Percentiles rank a stretch among this genome's conserved stretches.
phyloP scores from a whole-genome alignment of 345 rosid genomes.

The Citrus inodora region DNA sequence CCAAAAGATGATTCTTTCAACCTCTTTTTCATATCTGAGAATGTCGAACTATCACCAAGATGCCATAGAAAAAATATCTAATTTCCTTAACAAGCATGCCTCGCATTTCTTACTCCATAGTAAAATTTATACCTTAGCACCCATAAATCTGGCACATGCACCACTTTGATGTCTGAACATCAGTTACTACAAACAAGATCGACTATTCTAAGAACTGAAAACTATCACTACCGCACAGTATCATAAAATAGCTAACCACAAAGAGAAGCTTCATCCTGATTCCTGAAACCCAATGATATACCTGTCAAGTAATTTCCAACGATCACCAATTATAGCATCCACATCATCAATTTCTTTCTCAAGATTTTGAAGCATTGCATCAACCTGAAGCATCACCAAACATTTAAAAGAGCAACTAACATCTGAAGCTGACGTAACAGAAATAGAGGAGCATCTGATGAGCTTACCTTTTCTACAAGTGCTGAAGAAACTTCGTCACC shows the following conservation, averaged over 20 bases:
- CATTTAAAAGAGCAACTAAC: conserved; percentile 13
- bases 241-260: not conserved
- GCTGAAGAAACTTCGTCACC: conserved; percentile 72
- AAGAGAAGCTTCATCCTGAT: not conserved
- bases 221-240: not conserved
- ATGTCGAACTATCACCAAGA: too few relatives aligned
- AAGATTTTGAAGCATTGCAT: conserved; percentile 78
- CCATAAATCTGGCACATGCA: not conserved
- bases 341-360: conserved; percentile 89
- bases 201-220: not conserved
- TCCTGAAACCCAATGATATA: conserved; percentile 12
- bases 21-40: too few relatives aligned
- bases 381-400: conserved; percentile 45
- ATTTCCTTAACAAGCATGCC: not conserved
- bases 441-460: not conserved
- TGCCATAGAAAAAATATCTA: too few relatives aligned
- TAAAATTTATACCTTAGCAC: not conserved
- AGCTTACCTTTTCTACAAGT: conserved; percentile 63
- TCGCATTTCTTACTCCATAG: not conserved
- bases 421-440: not conserved
- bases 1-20: too few relatives aligned
- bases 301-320: conserved; percentile 84
- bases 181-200: too few relatives aligned
- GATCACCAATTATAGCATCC: conserved; percentile 76
- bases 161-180: not conserved